phyloP scores from a whole-genome alignment of 2,329 filamentous ascomycete genomes.

The Hypomyces perniciosus region DNA sequence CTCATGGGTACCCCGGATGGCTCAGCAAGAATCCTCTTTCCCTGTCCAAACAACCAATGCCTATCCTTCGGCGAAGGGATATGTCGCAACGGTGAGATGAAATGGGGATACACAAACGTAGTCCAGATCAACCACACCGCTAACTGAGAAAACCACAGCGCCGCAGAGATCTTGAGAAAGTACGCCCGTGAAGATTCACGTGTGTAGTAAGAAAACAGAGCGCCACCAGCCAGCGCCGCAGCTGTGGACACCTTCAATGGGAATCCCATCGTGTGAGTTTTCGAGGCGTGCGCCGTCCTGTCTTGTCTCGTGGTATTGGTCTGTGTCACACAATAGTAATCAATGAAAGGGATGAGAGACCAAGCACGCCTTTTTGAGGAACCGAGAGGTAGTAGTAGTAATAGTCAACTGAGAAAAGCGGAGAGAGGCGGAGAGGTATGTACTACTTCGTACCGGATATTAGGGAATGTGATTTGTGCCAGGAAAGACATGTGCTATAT shows the following conservation, averaged over 20 bases:
- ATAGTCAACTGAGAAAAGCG: too few species aligned
- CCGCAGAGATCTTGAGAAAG: conserved; percentile 29
- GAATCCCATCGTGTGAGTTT: conserved; percentile 16
- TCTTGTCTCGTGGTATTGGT: too few species aligned
- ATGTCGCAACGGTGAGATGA: conserved; percentile 44
- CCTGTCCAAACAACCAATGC: conserved; percentile 46
- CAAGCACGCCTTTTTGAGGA: too few species aligned
- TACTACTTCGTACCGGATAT: too few species aligned
- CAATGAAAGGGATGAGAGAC: too few species aligned
- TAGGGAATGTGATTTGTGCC: too few species aligned
- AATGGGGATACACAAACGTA: conserved; percentile 42
- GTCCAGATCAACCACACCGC: conserved; percentile 34
- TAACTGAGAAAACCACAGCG: conserved; percentile 31
- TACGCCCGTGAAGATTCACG: conserved; percentile 23
- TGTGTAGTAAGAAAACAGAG: conserved; percentile 15
- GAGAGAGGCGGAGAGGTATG: too few species aligned
- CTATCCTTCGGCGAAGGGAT: conserved; percentile 39
- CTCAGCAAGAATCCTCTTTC: conserved; percentile 30
- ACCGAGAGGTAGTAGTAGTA: too few species aligned
- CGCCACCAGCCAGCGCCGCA: conserved; percentile 20
- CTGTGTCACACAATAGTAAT: too few species aligned
- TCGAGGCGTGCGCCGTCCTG: not conserved
- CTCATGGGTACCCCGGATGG: conserved; percentile 40
- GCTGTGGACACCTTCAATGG: conserved; percentile 21
- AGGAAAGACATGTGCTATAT: too few species aligned